Conservation (phyloP, 495 filamentous ascomycete species). For the Penicillium atrosanguineum region DNA sequence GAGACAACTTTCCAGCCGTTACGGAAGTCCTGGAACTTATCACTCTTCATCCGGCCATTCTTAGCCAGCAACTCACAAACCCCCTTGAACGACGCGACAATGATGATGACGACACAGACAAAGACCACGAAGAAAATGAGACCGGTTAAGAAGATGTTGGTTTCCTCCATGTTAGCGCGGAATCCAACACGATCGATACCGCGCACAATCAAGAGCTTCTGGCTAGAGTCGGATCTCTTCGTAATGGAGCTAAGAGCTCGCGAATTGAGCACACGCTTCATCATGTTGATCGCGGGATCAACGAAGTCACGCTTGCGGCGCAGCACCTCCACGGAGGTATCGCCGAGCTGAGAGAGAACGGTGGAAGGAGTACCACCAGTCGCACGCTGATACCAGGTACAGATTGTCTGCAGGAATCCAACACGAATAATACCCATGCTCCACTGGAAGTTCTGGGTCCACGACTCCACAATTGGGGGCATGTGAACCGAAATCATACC, state of each 20-base stretch:
- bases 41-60: constrained; percentile 73
- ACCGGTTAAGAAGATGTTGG: constrained; percentile 93
- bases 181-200: constrained; percentile 93
- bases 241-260: constrained; percentile 37
- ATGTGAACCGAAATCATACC: constrained; percentile 82
- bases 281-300: constrained; percentile 37
- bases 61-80: constrained; percentile 71
- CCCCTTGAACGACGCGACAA: constrained; percentile 76
- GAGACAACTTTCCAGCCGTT: constrained; percentile 84
- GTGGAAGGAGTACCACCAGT: constrained; percentile 87
- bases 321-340: constrained; percentile 79
- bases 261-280: constrained; percentile 43
- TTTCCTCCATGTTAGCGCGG: constrained; percentile 76
- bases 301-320: constrained; percentile 55
- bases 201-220: constrained; percentile 65
- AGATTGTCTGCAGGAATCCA: constrained; percentile 80
- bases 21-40: constrained; percentile 92
- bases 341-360: constrained; percentile 68
- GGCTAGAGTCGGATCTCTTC: constrained; percentile 42
- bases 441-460: constrained; percentile 99
- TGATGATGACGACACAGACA: constrained; percentile 65
- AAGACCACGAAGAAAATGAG: constrained; percentile 88
- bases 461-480: constrained; percentile 85
- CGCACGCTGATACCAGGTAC: constrained; percentile 94
- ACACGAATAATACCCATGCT: constrained; percentile 95